Conservation (phyloP, 148 eudicot species). For the Heliamphora exappendiculata region DNA sequence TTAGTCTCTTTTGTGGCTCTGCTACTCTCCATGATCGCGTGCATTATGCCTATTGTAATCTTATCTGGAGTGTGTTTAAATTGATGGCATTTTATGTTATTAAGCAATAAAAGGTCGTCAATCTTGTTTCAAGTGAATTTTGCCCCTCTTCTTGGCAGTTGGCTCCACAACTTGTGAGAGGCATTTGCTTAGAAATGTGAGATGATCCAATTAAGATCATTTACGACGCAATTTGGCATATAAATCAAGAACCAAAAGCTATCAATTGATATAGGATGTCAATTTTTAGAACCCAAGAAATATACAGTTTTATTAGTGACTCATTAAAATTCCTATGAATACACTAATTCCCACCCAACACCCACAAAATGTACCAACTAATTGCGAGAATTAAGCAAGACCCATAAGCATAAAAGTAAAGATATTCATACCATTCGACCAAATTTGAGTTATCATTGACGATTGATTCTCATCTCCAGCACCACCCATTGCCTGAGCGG, state of each 20-base stretch:
- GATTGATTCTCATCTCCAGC: conserved; percentile 6
- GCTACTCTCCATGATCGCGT: too few relatives aligned
- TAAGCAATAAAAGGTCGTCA: too few relatives aligned
- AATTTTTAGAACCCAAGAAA: neutral
- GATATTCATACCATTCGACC: conserved; percentile 4
- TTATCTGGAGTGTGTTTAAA: too few relatives aligned
- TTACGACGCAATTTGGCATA: neutral
- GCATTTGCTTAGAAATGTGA: neutral
- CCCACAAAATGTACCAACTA: neutral
- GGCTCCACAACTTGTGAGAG: too few relatives aligned
- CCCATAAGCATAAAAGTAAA: neutral
- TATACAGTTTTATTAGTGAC: neutral
- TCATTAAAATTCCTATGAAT: neutral
- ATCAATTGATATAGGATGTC: neutral
- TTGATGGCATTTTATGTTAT: too few relatives aligned
- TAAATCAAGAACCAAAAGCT: neutral
- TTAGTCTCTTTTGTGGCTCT: too few relatives aligned
- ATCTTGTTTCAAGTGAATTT: too few relatives aligned
- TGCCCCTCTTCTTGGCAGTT: too few relatives aligned
- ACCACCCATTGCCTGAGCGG: neutral
- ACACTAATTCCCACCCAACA: neutral
- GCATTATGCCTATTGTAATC: too few relatives aligned
- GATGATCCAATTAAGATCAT: neutral
- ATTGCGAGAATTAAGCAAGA: neutral
- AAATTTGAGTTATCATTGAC: neutral